These are phyloP conservation scores for Kurtzmaniella quercitrusa DNA, from an alignment of 1,139 yeast genomes.

Conservation along the genomic window DNA sequence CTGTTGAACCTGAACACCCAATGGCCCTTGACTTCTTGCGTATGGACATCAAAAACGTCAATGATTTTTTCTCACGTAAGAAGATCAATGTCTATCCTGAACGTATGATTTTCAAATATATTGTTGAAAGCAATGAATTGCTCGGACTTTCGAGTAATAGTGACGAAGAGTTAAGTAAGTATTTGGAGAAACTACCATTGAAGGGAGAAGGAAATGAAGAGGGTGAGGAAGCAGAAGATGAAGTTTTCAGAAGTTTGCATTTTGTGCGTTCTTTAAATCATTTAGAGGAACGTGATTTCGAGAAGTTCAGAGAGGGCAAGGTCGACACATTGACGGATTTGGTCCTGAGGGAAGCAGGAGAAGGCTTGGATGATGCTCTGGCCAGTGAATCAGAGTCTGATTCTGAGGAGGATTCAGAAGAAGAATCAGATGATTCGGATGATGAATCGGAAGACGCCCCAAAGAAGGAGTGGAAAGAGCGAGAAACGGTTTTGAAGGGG, in stretches of 20 bases:
- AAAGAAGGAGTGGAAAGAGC: conserved; percentile 42
- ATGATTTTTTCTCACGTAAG: conserved; percentile 72
- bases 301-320: conserved; percentile 75
- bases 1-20: conserved; percentile 98
- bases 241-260: conserved; percentile 82
- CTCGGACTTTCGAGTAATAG: conserved; percentile 34
- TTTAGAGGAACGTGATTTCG: conserved; percentile 84
- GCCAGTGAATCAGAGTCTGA: conserved; percentile 21
- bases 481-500: conserved; percentile 47
- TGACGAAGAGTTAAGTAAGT: conserved; percentile 34
- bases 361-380: conserved; percentile 20
- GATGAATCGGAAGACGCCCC: conserved; percentile 30
- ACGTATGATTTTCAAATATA: conserved; percentile 72
- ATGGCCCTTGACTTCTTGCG: conserved; percentile 91
- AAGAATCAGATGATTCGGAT: conserved; percentile 21
- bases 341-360: conserved; percentile 29
- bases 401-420: conserved; percentile 32
- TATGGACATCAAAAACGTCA: conserved; percentile 96
- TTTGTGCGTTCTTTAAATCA: conserved; percentile 72
- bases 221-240: conserved; percentile 67
- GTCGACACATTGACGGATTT: conserved; percentile 71
- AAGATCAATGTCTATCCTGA: conserved; percentile 80
- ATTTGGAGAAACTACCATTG: conserved; percentile 45
- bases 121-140: conserved; percentile 44
- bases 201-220: conserved; percentile 45